Conservation (phyloP, 805 yeast species). For the Saccharomycopsis guyanensis region DNA sequence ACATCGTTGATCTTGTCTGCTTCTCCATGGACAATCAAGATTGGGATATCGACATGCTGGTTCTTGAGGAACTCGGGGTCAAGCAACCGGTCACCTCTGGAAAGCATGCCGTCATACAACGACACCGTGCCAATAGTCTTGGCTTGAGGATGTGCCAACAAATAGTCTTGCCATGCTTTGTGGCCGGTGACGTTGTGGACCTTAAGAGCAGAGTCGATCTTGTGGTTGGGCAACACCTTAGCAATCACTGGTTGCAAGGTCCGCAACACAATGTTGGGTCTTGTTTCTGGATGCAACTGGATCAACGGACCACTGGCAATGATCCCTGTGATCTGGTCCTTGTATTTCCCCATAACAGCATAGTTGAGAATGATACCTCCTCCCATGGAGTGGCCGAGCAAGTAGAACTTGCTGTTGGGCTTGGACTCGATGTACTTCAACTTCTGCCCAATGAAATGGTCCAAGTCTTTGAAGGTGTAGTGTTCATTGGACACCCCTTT, state of each 20-base stretch:
- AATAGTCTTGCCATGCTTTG: conserved; percentile 36
- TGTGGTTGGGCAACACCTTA: conserved; percentile 38
- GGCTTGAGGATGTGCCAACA: conserved; percentile 36
- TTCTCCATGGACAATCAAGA: conserved; percentile 55
- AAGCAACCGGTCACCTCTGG: conserved; percentile 49
- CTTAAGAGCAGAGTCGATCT: conserved; percentile 47
- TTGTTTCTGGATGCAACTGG: conserved; percentile 46
- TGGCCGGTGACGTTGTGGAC: conserved; percentile 49
- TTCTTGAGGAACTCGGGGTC: conserved; percentile 27
- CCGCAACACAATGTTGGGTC: conserved; percentile 42
- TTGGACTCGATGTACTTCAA: conserved; percentile 22
- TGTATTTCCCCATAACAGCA: conserved; percentile 46
- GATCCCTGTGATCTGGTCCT: conserved; percentile 38
- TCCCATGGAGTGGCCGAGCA: conserved; percentile 78
- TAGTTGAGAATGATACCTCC: conserved; percentile 66
- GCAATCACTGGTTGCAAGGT: conserved; percentile 35
- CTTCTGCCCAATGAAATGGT: conserved; percentile 41
- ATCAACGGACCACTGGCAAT: conserved; percentile 56
- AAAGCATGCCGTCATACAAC: conserved; percentile 52
- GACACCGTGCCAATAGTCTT: conserved; percentile 48
- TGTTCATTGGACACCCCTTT: conserved; percentile 52
- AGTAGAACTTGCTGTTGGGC: conserved; percentile 33
- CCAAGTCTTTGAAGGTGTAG: conserved; percentile 51
- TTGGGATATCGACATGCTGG: conserved; percentile 33
- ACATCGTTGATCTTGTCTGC: conserved; percentile 55